These are phyloP conservation scores for Kazachstania sp. DNA, from an alignment of 1,139 yeast genomes.

Conservation along the genomic window DNA sequence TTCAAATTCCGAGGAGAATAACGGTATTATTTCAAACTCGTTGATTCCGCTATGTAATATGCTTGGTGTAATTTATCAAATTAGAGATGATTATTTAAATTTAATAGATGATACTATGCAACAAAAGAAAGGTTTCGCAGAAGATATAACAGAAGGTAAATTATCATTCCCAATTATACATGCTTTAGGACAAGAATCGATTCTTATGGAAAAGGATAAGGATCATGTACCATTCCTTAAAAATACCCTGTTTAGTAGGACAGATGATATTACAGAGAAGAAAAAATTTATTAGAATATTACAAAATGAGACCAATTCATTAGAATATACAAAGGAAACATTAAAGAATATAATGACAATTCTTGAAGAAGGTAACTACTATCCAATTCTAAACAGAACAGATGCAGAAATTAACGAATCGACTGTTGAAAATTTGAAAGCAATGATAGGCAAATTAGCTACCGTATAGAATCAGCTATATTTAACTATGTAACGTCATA, in stretches of 20 bases:
- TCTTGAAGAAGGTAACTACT: slow-evolving; percentile 13
- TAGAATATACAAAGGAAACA: slow-evolving; percentile 18
- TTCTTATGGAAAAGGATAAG: slow-evolving; percentile 16
- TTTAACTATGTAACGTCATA: background rate
- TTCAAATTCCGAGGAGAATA: background rate
- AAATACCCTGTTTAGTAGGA: slow-evolving; percentile 36
- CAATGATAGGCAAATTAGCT: slow-evolving; percentile 8
- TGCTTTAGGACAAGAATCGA: slow-evolving; percentile 36
- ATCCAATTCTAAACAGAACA: slow-evolving; percentile 8
- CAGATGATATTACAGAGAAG: slow-evolving; percentile 37
- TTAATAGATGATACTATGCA: slow-evolving; percentile 46
- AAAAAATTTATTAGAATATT: slow-evolving; percentile 42
- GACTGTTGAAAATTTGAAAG: background rate
- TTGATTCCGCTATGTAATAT: slow-evolving; percentile 60
- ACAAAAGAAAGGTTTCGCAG: slow-evolving; percentile 72
- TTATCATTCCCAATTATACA: slow-evolving; percentile 78
- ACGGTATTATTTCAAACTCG: slow-evolving; percentile 7
- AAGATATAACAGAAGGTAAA: slow-evolving; percentile 85
- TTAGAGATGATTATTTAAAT: slow-evolving; percentile 73
- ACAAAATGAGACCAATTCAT: slow-evolving; percentile 33
- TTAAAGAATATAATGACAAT: slow-evolving; percentile 13
- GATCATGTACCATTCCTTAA: slow-evolving; percentile 34
- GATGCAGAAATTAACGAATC: background rate
- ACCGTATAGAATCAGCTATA: background rate
- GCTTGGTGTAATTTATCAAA: slow-evolving; percentile 75